Conservation (phyloP, 805 yeast species). For the Metschnikowia hibisci region DNA sequence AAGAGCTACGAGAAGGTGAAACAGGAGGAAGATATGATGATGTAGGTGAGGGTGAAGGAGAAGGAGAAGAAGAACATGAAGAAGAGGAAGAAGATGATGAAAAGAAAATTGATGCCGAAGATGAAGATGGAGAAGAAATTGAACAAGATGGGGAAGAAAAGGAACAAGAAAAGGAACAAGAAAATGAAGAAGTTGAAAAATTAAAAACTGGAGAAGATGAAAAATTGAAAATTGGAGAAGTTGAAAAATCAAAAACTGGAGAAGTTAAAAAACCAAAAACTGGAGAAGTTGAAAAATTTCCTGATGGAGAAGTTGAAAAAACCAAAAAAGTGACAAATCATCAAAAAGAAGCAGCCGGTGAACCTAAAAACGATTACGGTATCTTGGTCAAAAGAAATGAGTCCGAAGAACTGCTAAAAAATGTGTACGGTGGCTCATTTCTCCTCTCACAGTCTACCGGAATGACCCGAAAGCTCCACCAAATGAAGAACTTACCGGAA, state of each 20-base stretch:
- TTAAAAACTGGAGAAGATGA: too few species aligned
- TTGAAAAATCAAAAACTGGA: too few species aligned
- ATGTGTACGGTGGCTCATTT: conserved; percentile 41
- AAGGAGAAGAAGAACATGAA: conserved; percentile 30
- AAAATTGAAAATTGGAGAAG: too few species aligned
- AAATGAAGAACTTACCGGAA: conserved; percentile 2
- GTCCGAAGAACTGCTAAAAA: conserved; percentile 23
- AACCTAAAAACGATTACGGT: not conserved
- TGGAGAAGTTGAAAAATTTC: not conserved
- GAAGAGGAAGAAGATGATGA: conserved; percentile 35
- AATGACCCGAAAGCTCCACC: conserved; percentile 30
- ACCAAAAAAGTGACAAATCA: not conserved
- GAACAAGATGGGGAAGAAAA: not conserved
- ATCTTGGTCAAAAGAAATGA: conserved; percentile 25
- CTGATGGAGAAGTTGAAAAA: too few species aligned
- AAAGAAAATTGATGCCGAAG: conserved; percentile 35
- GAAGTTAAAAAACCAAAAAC: too few species aligned
- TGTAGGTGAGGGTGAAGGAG: too few species aligned
- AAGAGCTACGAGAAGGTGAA: not conserved
- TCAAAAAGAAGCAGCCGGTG: too few species aligned
- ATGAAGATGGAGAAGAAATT: conserved; percentile 17
- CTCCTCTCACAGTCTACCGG: conserved; percentile 44
- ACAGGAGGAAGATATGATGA: too few species aligned
- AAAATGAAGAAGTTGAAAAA: too few species aligned
- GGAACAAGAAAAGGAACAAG: not conserved